Evolutionary conservation across 495 filamentous ascomycete species (phyloP).

Genomic region (Penicillium chermesinum): DNA sequence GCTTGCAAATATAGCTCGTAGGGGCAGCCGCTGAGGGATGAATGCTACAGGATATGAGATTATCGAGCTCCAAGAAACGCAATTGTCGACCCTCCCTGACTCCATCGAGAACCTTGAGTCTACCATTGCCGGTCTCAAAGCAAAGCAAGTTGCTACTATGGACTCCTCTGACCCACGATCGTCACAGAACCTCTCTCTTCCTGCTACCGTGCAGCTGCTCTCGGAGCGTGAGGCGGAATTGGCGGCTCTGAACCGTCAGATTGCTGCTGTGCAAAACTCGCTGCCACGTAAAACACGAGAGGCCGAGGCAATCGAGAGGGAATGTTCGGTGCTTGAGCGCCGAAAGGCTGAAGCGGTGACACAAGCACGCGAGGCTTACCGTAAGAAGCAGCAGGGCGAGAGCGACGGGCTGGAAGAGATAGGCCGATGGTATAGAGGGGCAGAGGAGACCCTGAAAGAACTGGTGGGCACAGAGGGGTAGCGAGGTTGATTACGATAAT

Average conservation of each 20-base stretch:
- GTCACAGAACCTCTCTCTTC: conserved; percentile 40
- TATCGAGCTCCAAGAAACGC: conserved; percentile 55
- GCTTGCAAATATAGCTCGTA: not conserved
- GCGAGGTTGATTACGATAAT: conserved; percentile 3
- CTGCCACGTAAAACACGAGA: conserved; percentile 71
- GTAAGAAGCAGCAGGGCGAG: conserved; percentile 68
- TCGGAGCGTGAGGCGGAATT: conserved; percentile 56
- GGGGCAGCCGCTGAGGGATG: not conserved
- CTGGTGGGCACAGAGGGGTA: conserved; percentile 52
- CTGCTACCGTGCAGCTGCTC: conserved; percentile 34
- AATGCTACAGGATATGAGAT: conserved; percentile 53
- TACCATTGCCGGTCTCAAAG: conserved; percentile 51
- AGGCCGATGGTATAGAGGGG: conserved; percentile 75
- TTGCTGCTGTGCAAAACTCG: conserved; percentile 58
- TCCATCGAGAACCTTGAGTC: conserved; percentile 58
- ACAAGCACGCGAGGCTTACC: conserved; percentile 73
- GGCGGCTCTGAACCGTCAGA: conserved; percentile 59
- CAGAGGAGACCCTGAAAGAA: conserved; percentile 61
- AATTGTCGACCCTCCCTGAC: conserved; percentile 56
- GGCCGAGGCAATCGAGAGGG: conserved; percentile 63
- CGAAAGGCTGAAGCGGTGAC: conserved; percentile 61
- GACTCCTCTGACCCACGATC: conserved; percentile 28
- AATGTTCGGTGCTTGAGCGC: conserved; percentile 64
- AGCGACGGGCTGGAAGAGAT: conserved; percentile 78
- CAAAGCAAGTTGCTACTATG: conserved; percentile 38